Percentiles rank a stretch among this genome's conserved stretches.
phyloP scores from a whole-genome alignment of 2,329 filamentous ascomycete genomes.

The Sphaerulina vaccinii region DNA sequence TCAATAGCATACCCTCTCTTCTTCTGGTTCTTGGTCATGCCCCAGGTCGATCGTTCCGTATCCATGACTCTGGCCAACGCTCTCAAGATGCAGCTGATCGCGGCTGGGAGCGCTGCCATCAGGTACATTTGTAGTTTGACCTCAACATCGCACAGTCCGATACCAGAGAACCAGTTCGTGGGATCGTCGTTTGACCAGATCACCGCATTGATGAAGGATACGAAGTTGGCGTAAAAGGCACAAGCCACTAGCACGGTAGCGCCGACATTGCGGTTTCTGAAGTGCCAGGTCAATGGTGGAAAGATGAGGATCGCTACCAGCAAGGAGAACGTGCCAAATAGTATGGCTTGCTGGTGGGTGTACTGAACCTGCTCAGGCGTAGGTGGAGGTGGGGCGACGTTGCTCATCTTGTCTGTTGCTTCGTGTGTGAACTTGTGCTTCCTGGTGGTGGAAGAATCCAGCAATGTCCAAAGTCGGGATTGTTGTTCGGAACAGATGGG shows the following conservation, averaged over 20 bases:
- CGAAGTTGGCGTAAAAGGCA: conserved; percentile 56
- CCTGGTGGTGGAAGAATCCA: not conserved
- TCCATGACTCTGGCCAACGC: conserved; percentile 61
- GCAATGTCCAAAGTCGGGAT: not conserved
- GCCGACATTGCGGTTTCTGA: conserved; percentile 60
- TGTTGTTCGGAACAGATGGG: not conserved
- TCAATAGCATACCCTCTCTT: conserved; percentile 52
- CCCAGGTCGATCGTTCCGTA: conserved; percentile 54
- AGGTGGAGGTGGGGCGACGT: not conserved
- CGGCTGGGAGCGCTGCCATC: conserved; percentile 53
- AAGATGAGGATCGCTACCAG: conserved; percentile 54
- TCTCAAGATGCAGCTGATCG: conserved; percentile 59
- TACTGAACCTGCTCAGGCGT: not conserved
- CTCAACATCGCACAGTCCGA: conserved; percentile 64
- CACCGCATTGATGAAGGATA: conserved; percentile 59
- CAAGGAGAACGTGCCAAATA: conserved; percentile 51
- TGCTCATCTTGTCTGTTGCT: not conserved
- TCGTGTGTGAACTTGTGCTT: not conserved
- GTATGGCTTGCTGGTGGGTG: conserved; percentile 33
- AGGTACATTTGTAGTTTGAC: conserved; percentile 57
- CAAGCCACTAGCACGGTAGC: conserved; percentile 58
- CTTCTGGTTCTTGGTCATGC: conserved; percentile 50
- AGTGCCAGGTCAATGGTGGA: conserved; percentile 60
- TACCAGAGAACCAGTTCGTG: conserved; percentile 57
- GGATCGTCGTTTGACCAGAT: conserved; percentile 63